Evolutionary conservation across 345 rosid genomes (phyloP).

Genomic region (Lumnitzera racemosa): DNA sequence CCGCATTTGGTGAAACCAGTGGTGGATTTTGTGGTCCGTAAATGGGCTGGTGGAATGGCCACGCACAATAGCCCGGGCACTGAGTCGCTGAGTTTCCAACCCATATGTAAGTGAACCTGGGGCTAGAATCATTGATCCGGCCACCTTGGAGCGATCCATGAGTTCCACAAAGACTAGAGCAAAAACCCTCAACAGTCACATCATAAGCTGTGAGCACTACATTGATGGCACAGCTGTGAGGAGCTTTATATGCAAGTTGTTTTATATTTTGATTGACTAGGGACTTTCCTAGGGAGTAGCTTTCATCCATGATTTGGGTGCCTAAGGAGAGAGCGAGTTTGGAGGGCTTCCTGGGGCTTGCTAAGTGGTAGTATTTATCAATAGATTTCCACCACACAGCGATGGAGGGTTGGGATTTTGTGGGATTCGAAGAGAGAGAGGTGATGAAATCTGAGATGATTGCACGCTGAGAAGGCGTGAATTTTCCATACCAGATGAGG

Average conservation of each 20-base stretch:
- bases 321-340: slow-evolving; percentile 36
- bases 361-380: slow-evolving; percentile 30
- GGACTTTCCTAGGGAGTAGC: slow-evolving; percentile 53
- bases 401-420: slow-evolving; percentile 4
- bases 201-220: slow-evolving; percentile 31
- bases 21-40: slow-evolving; percentile 19
- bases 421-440: slow-evolving; percentile 4
- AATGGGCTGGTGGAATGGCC: slow-evolving; percentile 3
- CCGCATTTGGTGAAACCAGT: slow-evolving; percentile 14
- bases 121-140: neutral
- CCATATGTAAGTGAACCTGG: slow-evolving; percentile 14
- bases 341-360: slow-evolving; percentile 17
- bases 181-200: slow-evolving; percentile 27
- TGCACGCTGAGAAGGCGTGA: slow-evolving; percentile 9
- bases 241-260: slow-evolving; percentile 48
- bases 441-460: slow-evolving; percentile 11
- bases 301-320: slow-evolving; percentile 40
- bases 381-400: slow-evolving; percentile 12
- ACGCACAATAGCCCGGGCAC: slow-evolving; percentile 15
- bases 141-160: slow-evolving; percentile 13
- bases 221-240: slow-evolving; percentile 23
- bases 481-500: slow-evolving; percentile 11
- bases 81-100: slow-evolving; percentile 20
- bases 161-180: slow-evolving; percentile 26
- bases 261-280: slow-evolving; percentile 39